phyloP scores from a whole-genome alignment of 2,329 filamentous ascomycete species.

The Stemphylium lycopersici region DNA sequence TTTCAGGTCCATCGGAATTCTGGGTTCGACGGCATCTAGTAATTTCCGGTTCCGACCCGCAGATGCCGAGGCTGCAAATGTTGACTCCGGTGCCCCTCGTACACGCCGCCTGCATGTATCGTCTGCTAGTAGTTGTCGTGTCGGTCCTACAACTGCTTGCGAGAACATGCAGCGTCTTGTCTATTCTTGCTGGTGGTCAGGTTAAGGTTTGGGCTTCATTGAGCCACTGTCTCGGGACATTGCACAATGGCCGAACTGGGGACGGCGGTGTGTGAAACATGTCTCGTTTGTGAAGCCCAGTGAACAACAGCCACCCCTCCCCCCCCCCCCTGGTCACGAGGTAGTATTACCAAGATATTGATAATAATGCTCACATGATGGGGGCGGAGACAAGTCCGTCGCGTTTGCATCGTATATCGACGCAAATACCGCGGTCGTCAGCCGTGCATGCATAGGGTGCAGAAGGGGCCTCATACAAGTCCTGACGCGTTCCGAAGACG shows the following conservation, averaged over 20 bases:
- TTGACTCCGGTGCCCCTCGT: too few relatives aligned
- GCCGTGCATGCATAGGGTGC: not conserved
- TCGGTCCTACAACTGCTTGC: too few relatives aligned
- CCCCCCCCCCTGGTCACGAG: too few relatives aligned
- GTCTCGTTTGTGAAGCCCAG: conserved; percentile 6
- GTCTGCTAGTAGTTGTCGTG: too few relatives aligned
- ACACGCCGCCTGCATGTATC: too few relatives aligned
- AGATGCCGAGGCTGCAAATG: too few relatives aligned
- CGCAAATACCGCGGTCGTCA: not conserved
- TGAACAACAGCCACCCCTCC: too few relatives aligned
- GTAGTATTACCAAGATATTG: not conserved
- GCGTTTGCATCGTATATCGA: not conserved
- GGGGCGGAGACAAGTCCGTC: not conserved
- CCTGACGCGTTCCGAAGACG: not conserved
- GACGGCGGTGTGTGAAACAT: conserved; percentile 16
- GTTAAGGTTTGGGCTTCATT: conserved; percentile 29
- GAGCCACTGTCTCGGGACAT: conserved; percentile 15
- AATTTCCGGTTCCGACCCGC: too few relatives aligned
- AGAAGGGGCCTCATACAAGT: not conserved
- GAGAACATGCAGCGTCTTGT: too few relatives aligned
- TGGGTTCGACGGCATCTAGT: too few relatives aligned
- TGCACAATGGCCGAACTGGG: conserved; percentile 3
- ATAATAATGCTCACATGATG: not conserved
- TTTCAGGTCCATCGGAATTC: too few relatives aligned
- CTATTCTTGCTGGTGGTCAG: conserved; percentile 7